Conservation (phyloP, 139 green algal genomes). For the Chlamydomonas incerta region DNA sequence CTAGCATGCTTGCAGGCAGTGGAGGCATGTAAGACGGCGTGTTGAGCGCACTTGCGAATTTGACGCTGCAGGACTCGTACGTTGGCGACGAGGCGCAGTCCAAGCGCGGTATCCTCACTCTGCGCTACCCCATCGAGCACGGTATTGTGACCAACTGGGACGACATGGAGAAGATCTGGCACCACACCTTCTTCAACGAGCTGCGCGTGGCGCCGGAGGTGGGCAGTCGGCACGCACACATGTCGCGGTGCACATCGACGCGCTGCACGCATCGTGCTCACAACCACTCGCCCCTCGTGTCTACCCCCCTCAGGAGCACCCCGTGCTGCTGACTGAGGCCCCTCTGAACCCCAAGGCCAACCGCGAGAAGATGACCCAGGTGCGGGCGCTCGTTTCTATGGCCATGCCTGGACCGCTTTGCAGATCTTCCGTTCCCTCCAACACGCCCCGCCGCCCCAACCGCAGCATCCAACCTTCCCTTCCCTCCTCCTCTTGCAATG, state of each 20-base stretch:
- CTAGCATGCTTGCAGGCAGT: not conserved
- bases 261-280: no score
- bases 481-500: no score
- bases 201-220: constrained; percentile 96
- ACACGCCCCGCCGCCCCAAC: not conserved
- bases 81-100: constrained; percentile 98
- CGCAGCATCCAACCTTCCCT: not conserved
- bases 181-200: constrained; percentile 99
- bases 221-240: not conserved
- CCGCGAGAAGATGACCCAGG: constrained; percentile 92
- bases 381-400: not conserved
- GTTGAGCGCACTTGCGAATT: no score
- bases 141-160: constrained; percentile 99
- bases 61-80: constrained; percentile 88
- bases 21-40: not conserved
- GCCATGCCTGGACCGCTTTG: no score
- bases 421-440: not conserved
- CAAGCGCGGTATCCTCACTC: constrained; percentile 96
- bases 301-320: constrained; percentile 91
- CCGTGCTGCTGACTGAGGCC: constrained; percentile 98
- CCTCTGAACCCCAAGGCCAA: constrained; percentile 98
- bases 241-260: no score
- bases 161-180: constrained; percentile 99
- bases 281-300: no score
- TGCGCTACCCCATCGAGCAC: constrained; percentile 99